These are phyloP conservation scores for Auricularia heimuer DNA, from an alignment of 768 basidiomycete species.

Conservation along the genomic window DNA sequence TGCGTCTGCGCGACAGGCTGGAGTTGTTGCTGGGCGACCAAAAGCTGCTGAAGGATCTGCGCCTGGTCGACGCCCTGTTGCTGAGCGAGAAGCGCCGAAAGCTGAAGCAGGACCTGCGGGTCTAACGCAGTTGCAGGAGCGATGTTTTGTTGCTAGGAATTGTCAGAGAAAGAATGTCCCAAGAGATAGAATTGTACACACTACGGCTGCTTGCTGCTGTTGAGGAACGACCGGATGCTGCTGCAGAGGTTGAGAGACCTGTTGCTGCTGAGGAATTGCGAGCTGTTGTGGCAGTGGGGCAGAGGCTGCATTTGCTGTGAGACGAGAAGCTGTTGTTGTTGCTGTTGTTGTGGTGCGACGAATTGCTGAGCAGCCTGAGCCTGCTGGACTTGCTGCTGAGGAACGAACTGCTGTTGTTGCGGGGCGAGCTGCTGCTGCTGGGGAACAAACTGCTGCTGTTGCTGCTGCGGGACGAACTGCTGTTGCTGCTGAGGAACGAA, in stretches of 20 bases:
- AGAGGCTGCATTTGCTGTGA: neutral
- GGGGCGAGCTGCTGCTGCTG: neutral
- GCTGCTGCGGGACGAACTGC: neutral
- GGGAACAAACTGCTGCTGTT: neutral
- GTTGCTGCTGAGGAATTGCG: neutral
- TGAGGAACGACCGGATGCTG: neutral
- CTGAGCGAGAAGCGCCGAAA: neutral
- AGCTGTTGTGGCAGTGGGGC: neutral
- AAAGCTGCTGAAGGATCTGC: neutral
- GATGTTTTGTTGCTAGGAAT: neutral
- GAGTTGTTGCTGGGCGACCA: neutral
- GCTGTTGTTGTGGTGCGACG: neutral
- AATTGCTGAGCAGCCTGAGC: neutral
- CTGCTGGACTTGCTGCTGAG: neutral
- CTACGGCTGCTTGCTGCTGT: neutral
- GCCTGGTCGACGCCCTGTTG: neutral
- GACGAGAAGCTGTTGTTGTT: neutral
- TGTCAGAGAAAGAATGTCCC: neutral
- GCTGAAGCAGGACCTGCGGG: neutral
- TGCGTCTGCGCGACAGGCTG: neutral
- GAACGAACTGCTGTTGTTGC: neutral
- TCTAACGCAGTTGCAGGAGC: neutral
- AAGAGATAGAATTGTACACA: neutral
- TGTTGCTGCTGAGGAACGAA: neutral
- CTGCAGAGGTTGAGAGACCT: neutral